Base-by-base conservation (phyloP, 1,284 basidiomycete genomes). In the Apiotrichum akiyoshidainum region DNA sequence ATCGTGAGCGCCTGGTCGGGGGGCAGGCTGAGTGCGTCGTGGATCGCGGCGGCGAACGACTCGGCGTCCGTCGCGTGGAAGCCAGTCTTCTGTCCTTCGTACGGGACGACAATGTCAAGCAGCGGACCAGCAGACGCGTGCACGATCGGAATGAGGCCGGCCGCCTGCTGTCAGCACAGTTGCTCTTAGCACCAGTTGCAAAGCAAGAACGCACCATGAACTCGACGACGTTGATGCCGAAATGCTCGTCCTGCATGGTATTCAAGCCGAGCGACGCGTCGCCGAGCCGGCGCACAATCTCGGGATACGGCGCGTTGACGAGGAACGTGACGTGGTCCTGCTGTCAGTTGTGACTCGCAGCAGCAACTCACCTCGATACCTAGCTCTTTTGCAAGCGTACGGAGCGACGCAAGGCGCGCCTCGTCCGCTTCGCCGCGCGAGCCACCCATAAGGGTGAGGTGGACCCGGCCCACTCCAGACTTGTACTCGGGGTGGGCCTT, bases 211-310 rank as follows among this genome's bases (percentile, higher is more conserved):
- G 58, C 54, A 89, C 92, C 94, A 98, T 95, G 68, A 91, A 95
- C 75, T 99, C 95, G 10, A 99, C 95, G 19, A 99, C 84, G 68
- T 94, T 96, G 74, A 99, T 99, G 2, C 96, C 96, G 68, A 99
- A 99, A 74, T 99, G 95, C 76, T 99, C 96, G 72, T 99, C 94
- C 1, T 94, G 85, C 95, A 99, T 99, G 5, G 95, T 98, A 71
- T 90, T 95, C 26, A 98, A 74, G 0, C 96, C 95, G 6, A 97
- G 83, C 59, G 87, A 89, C 0, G 92, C 87, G 16, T 78, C 78
- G 1, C 85, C 83, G 1, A 99, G 81, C 79, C 86, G 85, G 1
- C 76, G 63, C 1, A 94, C 81, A 61, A 98, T 83, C 11, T 82
- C 82, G 0, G 84, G 65, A 66, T 89, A 98, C 1, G 88, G 79